Percentiles rank a stretch among this genome's conserved stretches.
Evolutionary conservation across 75 land plant species (phyloP).

Genomic region (Larix kaempferi): DNA sequence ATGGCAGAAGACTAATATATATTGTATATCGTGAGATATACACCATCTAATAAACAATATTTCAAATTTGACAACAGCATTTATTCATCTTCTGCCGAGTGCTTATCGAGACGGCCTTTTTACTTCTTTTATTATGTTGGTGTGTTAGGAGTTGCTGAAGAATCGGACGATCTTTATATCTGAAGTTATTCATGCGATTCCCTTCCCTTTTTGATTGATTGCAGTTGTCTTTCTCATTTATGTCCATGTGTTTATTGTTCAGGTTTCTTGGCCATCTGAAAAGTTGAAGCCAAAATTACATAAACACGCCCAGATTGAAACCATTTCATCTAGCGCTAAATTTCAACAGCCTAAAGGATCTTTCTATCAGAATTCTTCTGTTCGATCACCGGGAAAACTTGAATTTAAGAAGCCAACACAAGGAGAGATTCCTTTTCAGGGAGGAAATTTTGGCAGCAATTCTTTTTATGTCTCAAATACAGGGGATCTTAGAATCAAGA

Average conservation of each 20-base stretch:
- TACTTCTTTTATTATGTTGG: no score
- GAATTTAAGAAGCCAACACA: slow-evolving; percentile 26
- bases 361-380: slow-evolving; percentile 5
- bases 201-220: neutral
- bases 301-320: slow-evolving; percentile 5
- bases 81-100: no score
- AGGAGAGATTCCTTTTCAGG: slow-evolving; percentile 33
- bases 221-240: neutral
- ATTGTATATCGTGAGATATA: no score
- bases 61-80: no score
- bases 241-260: neutral
- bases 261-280: slow-evolving; percentile 30
- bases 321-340: neutral
- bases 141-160: neutral
- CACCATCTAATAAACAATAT: no score
- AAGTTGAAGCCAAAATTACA: slow-evolving; percentile 29
- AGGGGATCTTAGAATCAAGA: slow-evolving; percentile 24
- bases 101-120: no score
- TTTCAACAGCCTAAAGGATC: neutral
- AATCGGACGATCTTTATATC: neutral
- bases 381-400: slow-evolving; percentile 19
- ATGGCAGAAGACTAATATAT: neutral
- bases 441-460: no score
- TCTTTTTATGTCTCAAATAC: slow-evolving; percentile 19
- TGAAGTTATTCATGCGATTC: neutral